Conservation (phyloP, 345 rosid species). For the Hibiscus tridactylites region DNA sequence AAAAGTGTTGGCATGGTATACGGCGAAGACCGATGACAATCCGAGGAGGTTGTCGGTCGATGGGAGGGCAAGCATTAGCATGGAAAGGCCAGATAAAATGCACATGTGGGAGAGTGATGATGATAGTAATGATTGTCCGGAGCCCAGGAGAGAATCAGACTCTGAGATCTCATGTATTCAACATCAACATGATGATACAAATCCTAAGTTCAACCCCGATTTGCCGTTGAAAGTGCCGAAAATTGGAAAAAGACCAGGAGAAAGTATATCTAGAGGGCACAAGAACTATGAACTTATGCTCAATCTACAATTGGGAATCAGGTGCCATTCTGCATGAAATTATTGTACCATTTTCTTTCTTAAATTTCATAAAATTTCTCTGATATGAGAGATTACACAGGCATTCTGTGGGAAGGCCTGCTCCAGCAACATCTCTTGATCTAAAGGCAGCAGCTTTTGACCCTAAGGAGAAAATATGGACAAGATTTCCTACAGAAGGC, state of each 20-base stretch:
- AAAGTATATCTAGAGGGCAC: constrained; percentile 79
- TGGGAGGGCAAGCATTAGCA: constrained; percentile 71
- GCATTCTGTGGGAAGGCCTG: constrained; percentile 85
- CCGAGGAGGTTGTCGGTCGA: constrained; percentile 67
- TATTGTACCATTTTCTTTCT: background rate
- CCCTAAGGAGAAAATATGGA: constrained; percentile 90
- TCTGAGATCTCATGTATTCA: constrained; percentile 37
- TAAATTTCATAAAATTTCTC: background rate
- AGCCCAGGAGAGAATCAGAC: constrained; percentile 29
- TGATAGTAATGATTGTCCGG: constrained; percentile 25
- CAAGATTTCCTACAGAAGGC: constrained; percentile 90
- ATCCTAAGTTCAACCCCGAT: constrained; percentile 13
- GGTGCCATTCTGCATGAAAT: constrained; percentile 5
- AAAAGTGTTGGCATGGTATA: constrained; percentile 72
- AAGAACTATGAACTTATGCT: constrained; percentile 95
- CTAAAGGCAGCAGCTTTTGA: constrained; percentile 86
- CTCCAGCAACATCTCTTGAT: constrained; percentile 65
- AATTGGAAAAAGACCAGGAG: constrained; percentile 68
- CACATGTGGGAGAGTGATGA: constrained; percentile 48
- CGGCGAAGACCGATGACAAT: constrained; percentile 48
- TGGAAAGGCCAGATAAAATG: constrained; percentile 72
- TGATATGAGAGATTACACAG: constrained; percentile 17
- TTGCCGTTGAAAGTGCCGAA: constrained; percentile 56
- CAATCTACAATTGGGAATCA: constrained; percentile 73
- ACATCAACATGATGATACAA: constrained; percentile 27